phyloP scores from a whole-genome alignment of 1,139 yeast species.

The Geotrichum europaeum region DNA sequence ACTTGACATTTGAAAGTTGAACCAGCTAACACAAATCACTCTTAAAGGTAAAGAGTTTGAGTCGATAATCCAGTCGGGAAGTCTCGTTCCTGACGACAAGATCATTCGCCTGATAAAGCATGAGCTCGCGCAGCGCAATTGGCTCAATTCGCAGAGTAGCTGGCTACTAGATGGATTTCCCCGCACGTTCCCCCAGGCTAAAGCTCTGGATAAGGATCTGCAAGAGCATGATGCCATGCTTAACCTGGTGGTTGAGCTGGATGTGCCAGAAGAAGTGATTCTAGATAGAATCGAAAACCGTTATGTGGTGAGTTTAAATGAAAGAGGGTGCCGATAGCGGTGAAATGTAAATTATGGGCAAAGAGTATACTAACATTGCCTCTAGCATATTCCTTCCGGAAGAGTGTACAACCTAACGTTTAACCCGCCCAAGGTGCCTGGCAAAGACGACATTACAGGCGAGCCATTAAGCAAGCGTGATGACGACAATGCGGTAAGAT shows the following conservation, averaged over 20 bases:
- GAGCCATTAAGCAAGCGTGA: slow-evolving; percentile 72
- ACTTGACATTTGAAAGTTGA: not conserved
- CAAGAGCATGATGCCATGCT: slow-evolving; percentile 39
- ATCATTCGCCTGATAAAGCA: slow-evolving; percentile 55
- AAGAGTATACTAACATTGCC: not conserved
- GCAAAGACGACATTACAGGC: slow-evolving; percentile 81
- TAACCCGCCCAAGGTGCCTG: slow-evolving; percentile 81
- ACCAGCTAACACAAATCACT: not conserved
- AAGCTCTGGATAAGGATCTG: slow-evolving; percentile 47
- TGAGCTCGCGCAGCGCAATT: slow-evolving; percentile 42
- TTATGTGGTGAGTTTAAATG: slow-evolving; percentile 45
- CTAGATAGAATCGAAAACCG: slow-evolving; percentile 76
- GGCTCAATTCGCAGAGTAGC: slow-evolving; percentile 45
- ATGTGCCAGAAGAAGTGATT: slow-evolving; percentile 76
- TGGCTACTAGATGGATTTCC: slow-evolving; percentile 95
- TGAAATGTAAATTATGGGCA: not conserved
- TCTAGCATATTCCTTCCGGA: slow-evolving; percentile 65
- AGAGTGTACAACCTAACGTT: slow-evolving; percentile 79
- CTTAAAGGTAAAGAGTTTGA: slow-evolving; percentile 41
- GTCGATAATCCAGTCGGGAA: slow-evolving; percentile 53
- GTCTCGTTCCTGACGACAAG: slow-evolving; percentile 63
- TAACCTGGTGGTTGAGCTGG: slow-evolving; percentile 73
- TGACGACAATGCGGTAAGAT: slow-evolving; percentile 59
- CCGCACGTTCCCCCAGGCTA: slow-evolving; percentile 69
- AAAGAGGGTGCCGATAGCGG: not conserved